Percentiles rank a stretch among this genome's conserved stretches.
These are phyloP conservation scores for Vitis amurensis DNA, from an alignment of 164 flowering plant species.

Conservation along the genomic window DNA sequence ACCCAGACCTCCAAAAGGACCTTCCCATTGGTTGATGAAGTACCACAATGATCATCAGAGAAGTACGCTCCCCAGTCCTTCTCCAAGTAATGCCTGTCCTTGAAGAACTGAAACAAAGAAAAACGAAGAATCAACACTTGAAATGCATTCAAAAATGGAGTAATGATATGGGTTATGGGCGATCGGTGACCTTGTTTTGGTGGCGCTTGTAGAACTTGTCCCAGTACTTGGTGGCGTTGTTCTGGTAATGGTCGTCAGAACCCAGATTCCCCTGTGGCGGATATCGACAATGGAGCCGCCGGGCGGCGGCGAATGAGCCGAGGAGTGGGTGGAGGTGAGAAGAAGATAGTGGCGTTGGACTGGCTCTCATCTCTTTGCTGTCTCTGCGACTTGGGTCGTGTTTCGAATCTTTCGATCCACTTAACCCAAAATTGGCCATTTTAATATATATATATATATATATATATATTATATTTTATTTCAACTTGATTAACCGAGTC, in stretches of 20 bases:
- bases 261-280: neutral
- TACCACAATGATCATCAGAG: conserved; percentile 11
- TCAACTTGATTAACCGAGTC: too few relatives aligned
- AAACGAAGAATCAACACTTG: neutral
- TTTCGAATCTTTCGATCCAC: too few relatives aligned
- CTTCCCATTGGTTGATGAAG: conserved; percentile 16
- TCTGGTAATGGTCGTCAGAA: conserved; percentile 6
- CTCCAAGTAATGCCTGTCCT: conserved; percentile 52
- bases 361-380: too few relatives aligned
- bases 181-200: conserved; percentile 32
- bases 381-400: too few relatives aligned
- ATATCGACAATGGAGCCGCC: conserved; percentile 2
- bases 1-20: conserved; percentile 42
- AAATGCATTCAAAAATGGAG: neutral
- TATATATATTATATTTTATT: too few relatives aligned
- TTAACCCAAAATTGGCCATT: too few relatives aligned
- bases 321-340: neutral
- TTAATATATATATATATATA: too few relatives aligned
- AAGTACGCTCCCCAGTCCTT: conserved; percentile 50
- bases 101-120: conserved; percentile 40
- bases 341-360: too few relatives aligned
- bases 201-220: conserved; percentile 43
- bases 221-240: conserved; percentile 33
- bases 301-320: conserved; percentile 5
- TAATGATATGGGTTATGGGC: neutral